Evolutionary conservation across 2,329 filamentous ascomycete genomes (phyloP).

Genomic region (Emmonsia crescens): DNA sequence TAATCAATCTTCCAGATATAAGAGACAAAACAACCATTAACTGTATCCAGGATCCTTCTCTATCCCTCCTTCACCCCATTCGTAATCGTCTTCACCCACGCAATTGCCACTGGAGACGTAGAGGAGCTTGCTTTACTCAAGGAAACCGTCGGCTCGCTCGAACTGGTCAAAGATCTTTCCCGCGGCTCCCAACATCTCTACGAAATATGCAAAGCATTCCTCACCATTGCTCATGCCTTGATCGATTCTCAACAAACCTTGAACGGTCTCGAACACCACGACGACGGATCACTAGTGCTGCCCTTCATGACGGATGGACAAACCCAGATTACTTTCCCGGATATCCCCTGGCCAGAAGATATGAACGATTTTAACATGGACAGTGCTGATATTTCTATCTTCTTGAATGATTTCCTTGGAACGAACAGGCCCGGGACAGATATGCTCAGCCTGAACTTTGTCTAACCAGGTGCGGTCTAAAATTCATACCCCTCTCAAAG

Average conservation of each 20-base stretch:
- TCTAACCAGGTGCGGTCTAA: background rate
- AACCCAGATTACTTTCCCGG: conserved; percentile 16
- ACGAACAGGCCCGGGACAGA: conserved; percentile 19
- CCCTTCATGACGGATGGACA: conserved; percentile 11
- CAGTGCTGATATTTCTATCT: conserved; percentile 18
- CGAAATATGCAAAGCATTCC: conserved; percentile 40
- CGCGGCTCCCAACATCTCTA: conserved; percentile 50
- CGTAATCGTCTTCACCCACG: conserved; percentile 39
- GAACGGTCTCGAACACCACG: conserved; percentile 15
- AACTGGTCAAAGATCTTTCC: conserved; percentile 42
- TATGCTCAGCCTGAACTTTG: conserved; percentile 12
- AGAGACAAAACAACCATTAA: conserved; percentile 6
- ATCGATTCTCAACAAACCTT: conserved; percentile 17
- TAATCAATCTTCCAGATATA: no score
- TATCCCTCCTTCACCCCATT: conserved; percentile 40
- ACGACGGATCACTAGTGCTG: conserved; percentile 18
- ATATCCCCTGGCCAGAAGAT: conserved; percentile 18
- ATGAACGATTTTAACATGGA: conserved; percentile 16
- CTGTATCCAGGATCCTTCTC: conserved; percentile 22
- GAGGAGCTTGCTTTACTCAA: conserved; percentile 45
- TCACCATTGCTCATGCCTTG: conserved; percentile 17
- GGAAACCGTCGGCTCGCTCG: conserved; percentile 47
- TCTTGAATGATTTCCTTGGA: conserved; percentile 21
- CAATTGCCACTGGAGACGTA: conserved; percentile 41
- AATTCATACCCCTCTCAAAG: background rate